Evolutionary conservation across 1,139 yeast genomes (phyloP), one percentile per base, ranked within the genome.

Genomic region (Magnusiomyces ingens): DNA sequence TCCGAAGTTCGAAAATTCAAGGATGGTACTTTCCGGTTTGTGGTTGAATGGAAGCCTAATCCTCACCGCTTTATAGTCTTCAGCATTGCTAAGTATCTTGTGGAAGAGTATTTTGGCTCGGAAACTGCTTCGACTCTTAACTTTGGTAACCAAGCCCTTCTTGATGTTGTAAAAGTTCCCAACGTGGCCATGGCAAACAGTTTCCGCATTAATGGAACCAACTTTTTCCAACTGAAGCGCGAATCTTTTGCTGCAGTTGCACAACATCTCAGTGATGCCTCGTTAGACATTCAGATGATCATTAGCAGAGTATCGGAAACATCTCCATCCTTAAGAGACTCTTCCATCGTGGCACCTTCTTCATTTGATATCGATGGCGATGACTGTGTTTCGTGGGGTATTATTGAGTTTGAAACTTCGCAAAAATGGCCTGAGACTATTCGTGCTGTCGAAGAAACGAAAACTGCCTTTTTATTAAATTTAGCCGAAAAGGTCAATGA

Each of bases 341-440:
- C 96, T 0, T 83, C 96, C 1, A 64, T 85, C 12, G 75, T 83
- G 57, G 84, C 81, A 60, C 97, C 98, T 0, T 88, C 83, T 42
- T 95, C 96, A 43, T 88, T 79, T 72, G 93, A 94, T 15, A 67
- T 76, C 49, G 70, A 73, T 2, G 78, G 88, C 1, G 91, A 91
- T 4, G 91, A 88, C 65, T 86, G 85, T 62, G 81, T 88, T 75
- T 88, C 86, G 60, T 90, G 85, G 51, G 82, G 84, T 26, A 77
- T 91, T 12, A 69, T 94, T 48, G 96, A 90, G 68, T 89, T 94
- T 68, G 99, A 94, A 71, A 75, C 87, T 2, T 86, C 96, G 1
- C 77, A 82, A n/a, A 82, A 83, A 67, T 94, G 99, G 99, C 99
- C 99, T 0, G 96, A 88, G 69, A 96, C 93, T 67, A 67, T 89